Percentiles rank a stretch among this genome's conserved stretches.
Conservation (phyloP, 1,139 yeast species). For the Hyphopichia pseudoburtonii region DNA sequence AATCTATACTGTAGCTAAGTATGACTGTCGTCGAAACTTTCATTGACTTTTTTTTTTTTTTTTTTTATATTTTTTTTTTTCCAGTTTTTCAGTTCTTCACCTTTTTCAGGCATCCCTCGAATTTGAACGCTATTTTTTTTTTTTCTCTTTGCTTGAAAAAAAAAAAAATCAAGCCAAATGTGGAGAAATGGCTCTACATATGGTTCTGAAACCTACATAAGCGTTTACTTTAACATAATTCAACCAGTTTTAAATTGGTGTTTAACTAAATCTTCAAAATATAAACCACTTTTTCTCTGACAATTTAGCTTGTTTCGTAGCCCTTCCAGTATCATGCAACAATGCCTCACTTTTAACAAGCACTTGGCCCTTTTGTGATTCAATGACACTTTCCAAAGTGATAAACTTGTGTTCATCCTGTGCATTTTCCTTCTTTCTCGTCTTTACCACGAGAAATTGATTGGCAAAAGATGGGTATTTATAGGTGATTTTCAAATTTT, state of each 20-base stretch:
- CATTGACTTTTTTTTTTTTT: background rate
- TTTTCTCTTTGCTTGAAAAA: no score
- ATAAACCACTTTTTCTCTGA: background rate
- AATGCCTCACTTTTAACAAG: slow-evolving; percentile 40
- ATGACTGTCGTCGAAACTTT: no score
- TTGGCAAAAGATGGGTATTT: slow-evolving; percentile 76
- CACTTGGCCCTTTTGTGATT: slow-evolving; percentile 33
- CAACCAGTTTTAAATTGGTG: background rate
- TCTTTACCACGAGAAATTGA: slow-evolving; percentile 69
- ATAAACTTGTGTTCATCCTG: slow-evolving; percentile 26
- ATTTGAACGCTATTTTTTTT: no score
- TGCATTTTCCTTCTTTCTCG: slow-evolving; percentile 33
- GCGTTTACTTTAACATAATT: background rate
- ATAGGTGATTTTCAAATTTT: slow-evolving; percentile 56
- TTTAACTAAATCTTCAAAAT: slow-evolving; percentile 1
- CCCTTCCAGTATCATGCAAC: slow-evolving; percentile 42
- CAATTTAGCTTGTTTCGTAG: slow-evolving; percentile 14
- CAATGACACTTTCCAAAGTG: slow-evolving; percentile 31
- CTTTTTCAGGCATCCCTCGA: no score
- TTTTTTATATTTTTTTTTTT: background rate
- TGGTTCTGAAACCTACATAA: no score
- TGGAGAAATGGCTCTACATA: no score
- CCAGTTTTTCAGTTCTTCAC: no score
- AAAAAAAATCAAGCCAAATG: no score
- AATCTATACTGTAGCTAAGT: background rate